Evolutionary conservation across 371 early-diverging fungal genomes (phyloP), one percentile per base, ranked within the genome.

Genomic region (Mucor racemosus): DNA sequence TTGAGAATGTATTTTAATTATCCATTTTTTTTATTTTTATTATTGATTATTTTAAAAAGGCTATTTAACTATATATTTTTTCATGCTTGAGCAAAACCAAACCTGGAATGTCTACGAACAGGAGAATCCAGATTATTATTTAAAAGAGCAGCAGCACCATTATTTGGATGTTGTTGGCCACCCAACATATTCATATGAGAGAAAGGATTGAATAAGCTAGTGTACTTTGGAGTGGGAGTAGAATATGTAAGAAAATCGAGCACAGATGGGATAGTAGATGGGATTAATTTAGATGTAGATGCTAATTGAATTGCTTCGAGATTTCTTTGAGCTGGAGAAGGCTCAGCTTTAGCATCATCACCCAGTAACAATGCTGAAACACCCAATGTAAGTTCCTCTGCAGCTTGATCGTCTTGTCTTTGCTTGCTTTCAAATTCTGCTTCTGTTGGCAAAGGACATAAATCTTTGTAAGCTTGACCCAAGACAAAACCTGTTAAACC

Each of bases 51-150:
- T 44, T 44, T 17, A 5, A 17, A 17, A 44, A 7, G 17, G n/a
- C 6, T 44, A 44, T 44, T 17, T n/a, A n/a, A 9, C 7, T 38
- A 3, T 38, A 38, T 38, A 38, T 38, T 26, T 26, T 26, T 26
- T 62, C 73, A 80, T 56, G 77, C 74, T 63, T 81, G 82, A 65
- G 82, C 82, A 71, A 81, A 81, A 8, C 79, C 79, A 73, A 81
- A 81, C 62, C 82, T 75, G 62, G 82, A 81, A 50, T 74, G 73
- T 72, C 77, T 75, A 35, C 82, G 76, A 53, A 75, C 67, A 31
- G 81, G 77, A 3, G 81, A 71, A 19, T 78, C 81, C 46, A 73
- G 68, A 19, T 69, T 61, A 33, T 55, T 72, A 35, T 72, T 70
- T 36, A 38, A 7, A 8, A 74, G 60, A 46, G 72, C 63, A 38